These are phyloP conservation scores for Hanseniaspora pseudoguilliermondii DNA, from an alignment of 805 yeast genomes.

Conservation along the genomic window DNA sequence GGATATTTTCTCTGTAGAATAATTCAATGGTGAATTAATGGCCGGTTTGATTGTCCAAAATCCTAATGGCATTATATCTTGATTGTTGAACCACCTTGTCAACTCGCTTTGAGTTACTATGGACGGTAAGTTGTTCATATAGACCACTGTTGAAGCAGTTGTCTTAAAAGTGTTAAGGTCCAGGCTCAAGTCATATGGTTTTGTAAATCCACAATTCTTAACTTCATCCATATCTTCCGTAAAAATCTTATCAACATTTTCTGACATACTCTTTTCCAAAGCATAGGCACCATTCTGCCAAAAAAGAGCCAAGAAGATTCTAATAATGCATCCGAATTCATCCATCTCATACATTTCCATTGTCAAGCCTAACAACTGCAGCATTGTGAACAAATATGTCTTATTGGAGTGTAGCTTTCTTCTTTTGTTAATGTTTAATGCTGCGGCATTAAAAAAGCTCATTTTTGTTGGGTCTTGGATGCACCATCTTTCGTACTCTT, in stretches of 20 bases:
- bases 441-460: constrained; percentile 16
- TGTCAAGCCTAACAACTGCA: constrained; percentile 11
- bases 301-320: constrained; percentile 11
- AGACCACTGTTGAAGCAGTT: constrained; percentile 68
- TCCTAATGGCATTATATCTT: constrained; percentile 74
- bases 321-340: constrained; percentile 14
- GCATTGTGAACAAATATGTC: constrained; percentile 11
- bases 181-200: constrained; percentile 64
- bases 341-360: constrained; percentile 15
- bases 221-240: background rate
- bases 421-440: constrained; percentile 13
- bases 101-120: constrained; percentile 86
- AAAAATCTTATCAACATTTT: background rate
- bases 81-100: constrained; percentile 82
- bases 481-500: constrained; percentile 66
- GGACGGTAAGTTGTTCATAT: constrained; percentile 63
- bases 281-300: constrained; percentile 10
- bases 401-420: constrained; percentile 24
- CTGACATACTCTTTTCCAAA: background rate
- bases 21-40: constrained; percentile 19
- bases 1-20: constrained; percentile 13
- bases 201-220: constrained; percentile 41
- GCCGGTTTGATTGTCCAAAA: constrained; percentile 76
- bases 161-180: constrained; percentile 55
- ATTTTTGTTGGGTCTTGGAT: constrained; percentile 36